Evolutionary conservation across 805 yeast species (phyloP).

Genomic region (Starmerella apicola): DNA sequence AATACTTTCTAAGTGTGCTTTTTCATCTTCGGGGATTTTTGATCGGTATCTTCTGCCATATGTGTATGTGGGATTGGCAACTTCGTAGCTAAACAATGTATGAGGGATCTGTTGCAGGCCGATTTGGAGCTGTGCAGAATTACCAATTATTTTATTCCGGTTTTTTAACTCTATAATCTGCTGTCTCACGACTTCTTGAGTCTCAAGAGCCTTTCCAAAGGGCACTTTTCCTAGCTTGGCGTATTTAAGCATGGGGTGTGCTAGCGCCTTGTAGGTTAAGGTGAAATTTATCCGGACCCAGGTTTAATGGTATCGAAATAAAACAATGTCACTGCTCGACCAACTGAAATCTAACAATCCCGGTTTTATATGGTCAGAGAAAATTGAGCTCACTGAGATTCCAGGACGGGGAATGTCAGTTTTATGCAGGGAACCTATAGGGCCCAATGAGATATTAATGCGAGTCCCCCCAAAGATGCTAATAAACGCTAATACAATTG

Average conservation of each 20-base stretch:
- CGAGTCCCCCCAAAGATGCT: conserved; percentile 16
- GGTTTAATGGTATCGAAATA: no score
- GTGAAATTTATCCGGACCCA: no score
- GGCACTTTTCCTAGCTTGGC: no score
- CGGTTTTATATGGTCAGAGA: conserved; percentile 18
- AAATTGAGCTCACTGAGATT: conserved; percentile 31
- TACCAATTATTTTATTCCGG: conserved; percentile 11
- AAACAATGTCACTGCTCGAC: no score
- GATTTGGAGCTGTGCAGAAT: no score
- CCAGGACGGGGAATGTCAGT: conserved; percentile 53
- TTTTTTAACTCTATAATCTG: no score
- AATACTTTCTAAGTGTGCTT: conserved; percentile 18
- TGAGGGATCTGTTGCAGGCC: conserved; percentile 35
- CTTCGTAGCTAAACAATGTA: conserved; percentile 75
- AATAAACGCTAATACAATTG: conserved; percentile 13
- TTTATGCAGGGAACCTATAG: conserved; percentile 32
- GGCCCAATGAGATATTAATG: conserved; percentile 12
- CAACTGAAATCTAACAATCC: conserved; percentile 1
- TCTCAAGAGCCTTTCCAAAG: no score
- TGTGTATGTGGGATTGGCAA: conserved; percentile 66
- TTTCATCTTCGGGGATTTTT: conserved; percentile 30
- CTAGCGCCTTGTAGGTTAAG: no score
- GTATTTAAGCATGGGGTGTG: no score
- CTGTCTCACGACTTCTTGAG: no score
- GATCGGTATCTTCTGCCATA: conserved; percentile 76